phyloP scores from a whole-genome alignment of 1,284 basidiomycete genomes.

The Boletus mariae region DNA sequence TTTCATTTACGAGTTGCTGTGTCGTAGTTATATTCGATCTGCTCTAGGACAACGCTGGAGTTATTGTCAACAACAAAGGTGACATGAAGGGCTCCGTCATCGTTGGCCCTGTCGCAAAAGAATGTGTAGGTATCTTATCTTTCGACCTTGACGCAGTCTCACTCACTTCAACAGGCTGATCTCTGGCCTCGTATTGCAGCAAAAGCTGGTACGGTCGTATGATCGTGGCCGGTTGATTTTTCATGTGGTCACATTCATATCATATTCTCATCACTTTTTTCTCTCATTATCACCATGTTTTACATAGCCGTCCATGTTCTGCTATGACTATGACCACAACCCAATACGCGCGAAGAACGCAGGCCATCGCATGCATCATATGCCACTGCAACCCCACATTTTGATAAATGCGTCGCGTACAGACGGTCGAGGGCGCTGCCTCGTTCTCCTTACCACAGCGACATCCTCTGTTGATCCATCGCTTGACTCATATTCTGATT shows the following conservation, averaged over 20 bases:
- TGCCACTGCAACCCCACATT: constrained; percentile 21
- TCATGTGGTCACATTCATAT: constrained; percentile 13
- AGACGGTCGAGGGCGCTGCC: constrained; percentile 15
- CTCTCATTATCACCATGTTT: constrained; percentile 11
- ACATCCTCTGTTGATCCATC: constrained; percentile 2
- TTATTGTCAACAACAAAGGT: constrained; percentile 98
- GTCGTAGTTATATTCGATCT: too few relatives aligned
- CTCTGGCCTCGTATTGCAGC: constrained; percentile 99
- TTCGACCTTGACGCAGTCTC: not conserved
- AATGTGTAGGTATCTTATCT: constrained; percentile 66
- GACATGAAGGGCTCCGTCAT: constrained; percentile 99
- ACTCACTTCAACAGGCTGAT: constrained; percentile 65
- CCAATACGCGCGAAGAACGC: too few relatives aligned
- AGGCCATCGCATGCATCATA: not conserved
- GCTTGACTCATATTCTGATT: constrained; percentile 12
- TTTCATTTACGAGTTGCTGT: constrained; percentile 3
- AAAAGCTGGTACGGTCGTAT: constrained; percentile 97
- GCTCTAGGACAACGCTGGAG: constrained; percentile 87
- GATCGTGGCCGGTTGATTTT: constrained; percentile 27
- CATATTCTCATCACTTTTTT: constrained; percentile 10
- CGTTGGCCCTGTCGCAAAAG: constrained; percentile 96
- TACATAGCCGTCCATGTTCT: constrained; percentile 19
- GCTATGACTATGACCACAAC: not conserved
- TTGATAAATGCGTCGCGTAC: constrained; percentile 30
- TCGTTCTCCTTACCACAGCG: constrained; percentile 9